These are phyloP conservation scores for Plasmodium billcollinsi DNA, from an alignment of 169 alveolate species.

Conservation along the genomic window DNA sequence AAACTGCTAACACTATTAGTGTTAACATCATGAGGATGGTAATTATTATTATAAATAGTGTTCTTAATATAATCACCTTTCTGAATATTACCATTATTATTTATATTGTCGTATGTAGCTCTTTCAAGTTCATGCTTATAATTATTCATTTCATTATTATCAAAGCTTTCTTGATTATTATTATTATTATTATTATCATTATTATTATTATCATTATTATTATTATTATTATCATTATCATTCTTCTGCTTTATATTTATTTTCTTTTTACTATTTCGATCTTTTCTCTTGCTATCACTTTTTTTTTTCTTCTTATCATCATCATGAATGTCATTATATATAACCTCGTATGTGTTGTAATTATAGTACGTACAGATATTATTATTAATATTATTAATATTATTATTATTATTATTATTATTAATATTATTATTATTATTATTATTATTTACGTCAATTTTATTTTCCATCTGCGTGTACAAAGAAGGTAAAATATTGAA, in stretches of 20 bases:
- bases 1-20: background rate
- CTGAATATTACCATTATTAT: slow-evolving; percentile 2
- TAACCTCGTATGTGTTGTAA: too few species aligned
- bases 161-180: background rate
- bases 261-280: background rate
- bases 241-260: background rate
- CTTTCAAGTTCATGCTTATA: background rate
- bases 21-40: background rate
- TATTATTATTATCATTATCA: background rate
- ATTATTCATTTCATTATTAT: background rate
- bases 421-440: background rate
- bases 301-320: background rate
- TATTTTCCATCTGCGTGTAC: too few species aligned
- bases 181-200: background rate
- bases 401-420: background rate
- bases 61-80: background rate
- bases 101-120: background rate
- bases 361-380: background rate
- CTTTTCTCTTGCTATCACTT: background rate
- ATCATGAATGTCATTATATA: background rate
- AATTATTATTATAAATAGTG: background rate
- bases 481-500: too few species aligned
- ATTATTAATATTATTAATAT: background rate
- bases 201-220: background rate
- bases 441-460: background rate